phyloP scores from a whole-genome alignment of 352 stramenopile species.

The Phytophthora palmivora region DNA sequence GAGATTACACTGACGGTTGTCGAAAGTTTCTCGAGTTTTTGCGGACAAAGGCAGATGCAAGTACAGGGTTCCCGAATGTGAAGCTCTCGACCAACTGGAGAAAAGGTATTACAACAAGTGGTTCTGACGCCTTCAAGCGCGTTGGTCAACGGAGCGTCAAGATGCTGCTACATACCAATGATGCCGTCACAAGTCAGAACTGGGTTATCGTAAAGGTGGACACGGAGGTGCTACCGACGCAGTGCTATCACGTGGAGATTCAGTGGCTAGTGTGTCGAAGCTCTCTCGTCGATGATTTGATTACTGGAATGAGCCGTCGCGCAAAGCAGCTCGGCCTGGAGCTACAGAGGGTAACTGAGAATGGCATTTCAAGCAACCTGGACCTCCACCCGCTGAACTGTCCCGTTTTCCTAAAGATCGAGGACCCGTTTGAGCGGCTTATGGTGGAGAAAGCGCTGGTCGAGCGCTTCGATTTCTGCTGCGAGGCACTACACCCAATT shows the following conservation, averaged over 20 bases:
- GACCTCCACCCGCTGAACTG: constrained; percentile 81
- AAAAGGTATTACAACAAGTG: constrained; percentile 50
- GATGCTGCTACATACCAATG: constrained; percentile 68
- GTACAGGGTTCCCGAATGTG: constrained; percentile 60
- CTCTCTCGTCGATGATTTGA: constrained; percentile 83
- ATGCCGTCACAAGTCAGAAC: constrained; percentile 80
- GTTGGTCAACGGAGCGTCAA: constrained; percentile 75
- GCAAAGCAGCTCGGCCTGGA: constrained; percentile 82
- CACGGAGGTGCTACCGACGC: constrained; percentile 66
- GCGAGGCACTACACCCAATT: constrained; percentile 72
- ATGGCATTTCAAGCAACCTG: constrained; percentile 79
- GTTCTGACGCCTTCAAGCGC: constrained; percentile 67
- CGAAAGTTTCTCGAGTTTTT: constrained; percentile 79
- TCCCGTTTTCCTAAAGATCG: constrained; percentile 75
- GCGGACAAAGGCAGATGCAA: constrained; percentile 62
- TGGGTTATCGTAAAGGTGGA: constrained; percentile 85
- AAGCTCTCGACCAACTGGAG: constrained; percentile 63
- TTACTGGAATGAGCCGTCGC: constrained; percentile 68
- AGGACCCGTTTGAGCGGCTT: constrained; percentile 48
- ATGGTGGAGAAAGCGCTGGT: constrained; percentile 71
- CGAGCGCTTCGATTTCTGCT: constrained; percentile 73
- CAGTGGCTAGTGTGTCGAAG: constrained; percentile 88
- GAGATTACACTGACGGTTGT: constrained; percentile 67
- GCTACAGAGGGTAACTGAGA: constrained; percentile 76
- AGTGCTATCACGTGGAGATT: constrained; percentile 87